Evolutionary conservation across 179 eudicot genomes (phyloP), one percentile per base, ranked within the genome.

Genomic region (Patellifolia procumbens): DNA sequence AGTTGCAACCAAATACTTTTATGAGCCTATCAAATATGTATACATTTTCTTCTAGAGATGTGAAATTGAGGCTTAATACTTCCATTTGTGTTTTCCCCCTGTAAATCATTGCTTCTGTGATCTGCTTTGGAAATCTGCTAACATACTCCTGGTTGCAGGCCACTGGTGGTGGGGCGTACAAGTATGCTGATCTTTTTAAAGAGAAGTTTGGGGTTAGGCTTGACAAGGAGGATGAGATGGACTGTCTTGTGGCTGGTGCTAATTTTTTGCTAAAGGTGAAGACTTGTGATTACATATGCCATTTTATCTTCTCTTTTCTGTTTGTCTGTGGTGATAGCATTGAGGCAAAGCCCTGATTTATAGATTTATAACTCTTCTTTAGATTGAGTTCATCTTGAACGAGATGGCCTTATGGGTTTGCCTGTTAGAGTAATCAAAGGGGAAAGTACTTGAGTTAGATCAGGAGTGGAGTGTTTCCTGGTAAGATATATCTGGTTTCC

Each of bases 201-300:
- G 97, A 95, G 82, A 91, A 84, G 72, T 91, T 95, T 52, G 96
- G 92, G 53, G 75, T 91, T 84, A 79, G 60, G 78, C 87, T 95
- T 80, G 99, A 95, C 86, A 95, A 95, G 85, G 98, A 83, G 72
- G 99, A 95, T 63, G 99, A 95, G 82, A 95, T 95, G 99, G 90
- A 91, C 78, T 90, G 89, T 78, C 91, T 95, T 53, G 99, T 95
- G 34, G 81, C 93, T 76, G 99, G 99, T 81, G 89, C 93, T 69
- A 95, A 95, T 87, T 95, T 91, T 82, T 79, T 95, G 72, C 89
- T 95, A 48, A 90, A 91, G 93, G 98, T 95, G 74, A 84, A 76
- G 66, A 74, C 37, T 56, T 48, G 29, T 37, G 55, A 56, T 72
- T 19, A 15, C 15, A 56, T 56, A 17, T 5, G 9, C 31, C 19